Conservation (phyloP, 2,329 filamentous ascomycete species). For the Cytospora chrysosperma region DNA sequence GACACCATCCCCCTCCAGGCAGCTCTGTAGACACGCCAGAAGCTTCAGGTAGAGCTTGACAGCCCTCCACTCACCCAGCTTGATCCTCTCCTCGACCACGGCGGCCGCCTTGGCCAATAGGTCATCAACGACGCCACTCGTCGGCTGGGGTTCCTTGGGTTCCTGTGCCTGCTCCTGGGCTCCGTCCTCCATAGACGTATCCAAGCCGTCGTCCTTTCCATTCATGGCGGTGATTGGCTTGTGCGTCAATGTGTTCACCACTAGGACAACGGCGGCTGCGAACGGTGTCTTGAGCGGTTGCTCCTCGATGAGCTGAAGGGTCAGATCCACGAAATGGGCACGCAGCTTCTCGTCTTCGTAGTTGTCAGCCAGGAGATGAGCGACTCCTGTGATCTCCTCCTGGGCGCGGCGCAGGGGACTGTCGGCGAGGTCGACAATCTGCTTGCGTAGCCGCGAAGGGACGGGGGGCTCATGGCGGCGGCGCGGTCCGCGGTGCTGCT, state of each 20-base stretch:
- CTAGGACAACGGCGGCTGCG: constrained; percentile 77
- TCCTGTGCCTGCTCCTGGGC: constrained; percentile 2
- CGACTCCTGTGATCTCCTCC: constrained; percentile 74
- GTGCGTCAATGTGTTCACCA: constrained; percentile 67
- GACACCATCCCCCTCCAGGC: constrained; percentile 80
- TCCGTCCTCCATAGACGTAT: constrained; percentile 21
- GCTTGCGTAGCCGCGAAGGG: constrained; percentile 70
- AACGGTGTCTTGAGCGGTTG: constrained; percentile 99
- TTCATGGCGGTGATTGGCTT: constrained; percentile 11
- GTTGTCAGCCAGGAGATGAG: constrained; percentile 75
- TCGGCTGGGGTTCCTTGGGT: constrained; percentile 14
- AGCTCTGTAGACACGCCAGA: constrained; percentile 77
- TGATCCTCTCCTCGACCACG: constrained; percentile 65
- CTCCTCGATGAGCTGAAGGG: constrained; percentile 76
- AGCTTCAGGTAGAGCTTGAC: constrained; percentile 91
- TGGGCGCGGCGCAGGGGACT: constrained; percentile 75
- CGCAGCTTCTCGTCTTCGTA: constrained; percentile 81
- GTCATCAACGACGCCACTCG: constrained; percentile 64
- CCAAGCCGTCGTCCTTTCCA: constrained; percentile 13
- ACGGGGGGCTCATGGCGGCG: constrained; percentile 70
- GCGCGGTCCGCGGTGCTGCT: constrained; percentile 71
- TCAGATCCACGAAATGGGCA: constrained; percentile 68
- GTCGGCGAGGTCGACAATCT: constrained; percentile 78
- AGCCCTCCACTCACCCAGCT: constrained; percentile 78
- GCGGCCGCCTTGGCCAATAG: constrained; percentile 64